Conservation (phyloP, 2,329 filamentous ascomycete species). For the Xylariaceae sp. region DNA sequence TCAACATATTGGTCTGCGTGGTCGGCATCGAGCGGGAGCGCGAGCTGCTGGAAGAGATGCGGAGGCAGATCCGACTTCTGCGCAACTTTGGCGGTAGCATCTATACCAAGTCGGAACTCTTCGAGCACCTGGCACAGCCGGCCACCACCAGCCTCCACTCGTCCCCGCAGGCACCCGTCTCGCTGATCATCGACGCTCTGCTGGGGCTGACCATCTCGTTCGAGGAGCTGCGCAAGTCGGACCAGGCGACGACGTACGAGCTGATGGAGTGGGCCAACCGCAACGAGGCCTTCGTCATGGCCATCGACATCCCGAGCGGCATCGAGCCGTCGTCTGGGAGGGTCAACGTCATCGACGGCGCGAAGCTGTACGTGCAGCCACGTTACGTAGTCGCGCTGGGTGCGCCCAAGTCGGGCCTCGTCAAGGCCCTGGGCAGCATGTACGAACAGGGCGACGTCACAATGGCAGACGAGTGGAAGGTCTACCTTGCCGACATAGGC, state of each 20-base stretch:
- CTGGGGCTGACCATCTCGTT: conserved; percentile 84
- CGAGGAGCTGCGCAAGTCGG: conserved; percentile 76
- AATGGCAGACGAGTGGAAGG: conserved; percentile 62
- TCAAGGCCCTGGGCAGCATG: conserved; percentile 66
- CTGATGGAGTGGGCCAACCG: conserved; percentile 93
- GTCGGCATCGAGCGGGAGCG: conserved; percentile 78
- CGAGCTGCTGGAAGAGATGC: conserved; percentile 73
- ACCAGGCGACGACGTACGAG: conserved; percentile 79
- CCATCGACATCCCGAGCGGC: conserved; percentile 87
- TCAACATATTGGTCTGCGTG: conserved; percentile 76
- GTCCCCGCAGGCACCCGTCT: conserved; percentile 25
- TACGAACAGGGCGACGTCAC: conserved; percentile 42
- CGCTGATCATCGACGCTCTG: conserved; percentile 65
- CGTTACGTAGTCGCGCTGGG: conserved; percentile 81
- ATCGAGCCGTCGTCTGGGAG: conserved; percentile 73
- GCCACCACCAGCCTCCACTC: conserved; percentile 30
- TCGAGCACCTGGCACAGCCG: conserved; percentile 52
- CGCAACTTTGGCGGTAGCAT: conserved; percentile 76
- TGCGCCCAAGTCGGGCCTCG: conserved; percentile 76
- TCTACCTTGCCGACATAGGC: conserved; percentile 84
- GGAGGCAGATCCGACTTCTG: conserved; percentile 77
- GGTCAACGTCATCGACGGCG: conserved; percentile 63
- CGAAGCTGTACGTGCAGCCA: conserved; percentile 72
- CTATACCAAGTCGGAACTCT: conserved; percentile 54
- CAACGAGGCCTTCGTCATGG: conserved; percentile 73